These are phyloP conservation scores for Trichoderma guizhouense DNA, from an alignment of 2,329 filamentous ascomycete species.

Conservation along the genomic window DNA sequence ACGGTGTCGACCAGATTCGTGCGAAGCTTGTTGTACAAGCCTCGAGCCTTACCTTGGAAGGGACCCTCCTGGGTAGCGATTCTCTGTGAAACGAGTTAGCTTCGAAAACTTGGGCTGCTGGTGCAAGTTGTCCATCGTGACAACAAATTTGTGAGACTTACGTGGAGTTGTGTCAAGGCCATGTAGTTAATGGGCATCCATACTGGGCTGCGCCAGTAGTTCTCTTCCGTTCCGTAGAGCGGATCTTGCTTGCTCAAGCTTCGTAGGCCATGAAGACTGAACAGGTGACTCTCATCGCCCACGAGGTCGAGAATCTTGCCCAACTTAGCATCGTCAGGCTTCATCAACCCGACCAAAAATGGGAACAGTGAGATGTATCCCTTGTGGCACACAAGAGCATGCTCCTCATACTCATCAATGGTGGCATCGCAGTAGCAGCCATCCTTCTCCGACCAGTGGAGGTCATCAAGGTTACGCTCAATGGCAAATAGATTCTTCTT, in stretches of 20 bases:
- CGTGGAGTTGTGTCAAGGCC: constrained; percentile 71
- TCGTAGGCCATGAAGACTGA: constrained; percentile 82
- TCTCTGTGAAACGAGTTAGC: constrained; percentile 44
- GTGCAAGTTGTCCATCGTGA: not conserved
- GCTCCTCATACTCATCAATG: constrained; percentile 92
- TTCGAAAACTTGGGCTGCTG: not conserved
- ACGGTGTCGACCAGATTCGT: constrained; percentile 86
- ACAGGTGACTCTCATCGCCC: constrained; percentile 78
- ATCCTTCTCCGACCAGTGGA: constrained; percentile 83
- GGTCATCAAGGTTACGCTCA: constrained; percentile 78
- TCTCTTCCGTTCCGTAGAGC: constrained; percentile 86
- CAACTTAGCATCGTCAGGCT: constrained; percentile 69
- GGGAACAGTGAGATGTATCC: constrained; percentile 94
- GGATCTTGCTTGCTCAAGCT: constrained; percentile 81
- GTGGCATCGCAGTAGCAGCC: constrained; percentile 92
- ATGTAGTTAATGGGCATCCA: constrained; percentile 98
- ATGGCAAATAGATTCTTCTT: constrained; percentile 72
- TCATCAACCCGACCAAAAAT: constrained; percentile 79
- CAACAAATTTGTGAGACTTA: constrained; percentile 45
- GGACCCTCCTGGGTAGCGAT: constrained; percentile 65
- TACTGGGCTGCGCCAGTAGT: constrained; percentile 93
- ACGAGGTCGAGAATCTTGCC: constrained; percentile 75
- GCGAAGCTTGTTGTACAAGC: constrained; percentile 73
- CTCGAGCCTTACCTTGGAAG: constrained; percentile 63
- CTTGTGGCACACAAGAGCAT: constrained; percentile 86